A percentile compares a stretch with the other conserved stretches of the same genome.
Conservation (phyloP, 441 rosid species). For the California macrophylla region DNA sequence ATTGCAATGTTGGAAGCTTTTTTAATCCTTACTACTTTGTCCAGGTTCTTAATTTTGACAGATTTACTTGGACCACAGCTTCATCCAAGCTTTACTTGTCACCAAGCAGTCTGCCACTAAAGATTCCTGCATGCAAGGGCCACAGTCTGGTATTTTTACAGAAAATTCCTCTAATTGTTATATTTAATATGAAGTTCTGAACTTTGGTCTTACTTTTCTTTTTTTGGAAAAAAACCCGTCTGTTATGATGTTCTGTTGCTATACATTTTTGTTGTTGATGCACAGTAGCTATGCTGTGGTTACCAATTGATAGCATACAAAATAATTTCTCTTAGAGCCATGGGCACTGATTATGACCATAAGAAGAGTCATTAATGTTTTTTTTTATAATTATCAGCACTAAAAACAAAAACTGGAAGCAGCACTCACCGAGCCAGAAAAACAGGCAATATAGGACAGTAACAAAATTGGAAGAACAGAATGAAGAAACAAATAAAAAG, state of each 20-base stretch:
- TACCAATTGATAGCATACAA: background rate
- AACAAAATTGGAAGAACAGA: no score
- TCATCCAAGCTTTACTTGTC: conserved; percentile 89
- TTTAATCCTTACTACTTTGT: conserved; percentile 13
- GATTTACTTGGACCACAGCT: conserved; percentile 64
- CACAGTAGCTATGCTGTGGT: background rate
- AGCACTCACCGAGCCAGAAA: no score
- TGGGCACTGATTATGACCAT: background rate
- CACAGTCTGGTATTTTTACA: conserved; percentile 63
- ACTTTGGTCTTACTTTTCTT: background rate
- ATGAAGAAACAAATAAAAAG: no score
- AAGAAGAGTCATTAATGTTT: background rate
- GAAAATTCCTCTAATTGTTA: background rate
- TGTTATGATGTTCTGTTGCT: background rate
- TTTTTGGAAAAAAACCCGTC: background rate
- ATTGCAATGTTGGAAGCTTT: conserved; percentile 11
- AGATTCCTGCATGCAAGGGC: conserved; percentile 96
- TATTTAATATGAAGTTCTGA: background rate
- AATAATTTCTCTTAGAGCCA: background rate
- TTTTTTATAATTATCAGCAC: no score
- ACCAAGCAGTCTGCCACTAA: conserved; percentile 82
- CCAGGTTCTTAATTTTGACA: conserved; percentile 80
- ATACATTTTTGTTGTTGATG: background rate
- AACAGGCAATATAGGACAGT: no score
- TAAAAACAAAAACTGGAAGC: no score